phyloP scores from a whole-genome alignment of 176 grass and related monocot species.

The Rhynchospora pubera region DNA sequence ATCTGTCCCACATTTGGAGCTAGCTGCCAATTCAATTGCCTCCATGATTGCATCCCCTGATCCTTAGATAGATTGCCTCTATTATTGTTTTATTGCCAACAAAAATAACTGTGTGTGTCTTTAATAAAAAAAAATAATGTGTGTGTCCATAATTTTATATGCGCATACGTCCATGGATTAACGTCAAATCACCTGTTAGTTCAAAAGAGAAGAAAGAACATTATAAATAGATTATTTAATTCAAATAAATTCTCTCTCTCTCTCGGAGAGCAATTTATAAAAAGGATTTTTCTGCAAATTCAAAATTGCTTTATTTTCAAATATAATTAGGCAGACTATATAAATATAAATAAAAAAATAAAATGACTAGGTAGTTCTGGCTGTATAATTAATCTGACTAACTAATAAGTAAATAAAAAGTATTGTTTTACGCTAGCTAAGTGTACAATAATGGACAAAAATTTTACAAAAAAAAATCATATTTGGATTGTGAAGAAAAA shows the following conservation, averaged over 20 bases:
- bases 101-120: not conserved
- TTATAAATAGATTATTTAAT: too few relatives aligned
- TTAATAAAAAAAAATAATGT: not conserved
- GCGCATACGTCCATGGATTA: not conserved
- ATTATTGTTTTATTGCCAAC: not conserved
- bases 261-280: too few relatives aligned
- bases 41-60: conserved; percentile 22
- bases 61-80: not conserved
- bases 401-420: not conserved
- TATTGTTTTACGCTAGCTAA: too few relatives aligned
- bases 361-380: not conserved
- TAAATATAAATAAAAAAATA: not conserved
- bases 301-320: too few relatives aligned
- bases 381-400: not conserved
- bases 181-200: too few relatives aligned
- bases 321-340: not conserved
- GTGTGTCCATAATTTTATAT: not conserved
- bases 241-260: too few relatives aligned
- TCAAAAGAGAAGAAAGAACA: too few relatives aligned
- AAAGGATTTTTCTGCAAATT: too few relatives aligned
- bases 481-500: too few relatives aligned
- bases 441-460: not conserved
- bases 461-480: not conserved
- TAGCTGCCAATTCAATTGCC: conserved; percentile 21
- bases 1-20: conserved; percentile 3